Base-by-base conservation (phyloP, 306 rosid species). In the Cucurbita ficifolia region DNA sequence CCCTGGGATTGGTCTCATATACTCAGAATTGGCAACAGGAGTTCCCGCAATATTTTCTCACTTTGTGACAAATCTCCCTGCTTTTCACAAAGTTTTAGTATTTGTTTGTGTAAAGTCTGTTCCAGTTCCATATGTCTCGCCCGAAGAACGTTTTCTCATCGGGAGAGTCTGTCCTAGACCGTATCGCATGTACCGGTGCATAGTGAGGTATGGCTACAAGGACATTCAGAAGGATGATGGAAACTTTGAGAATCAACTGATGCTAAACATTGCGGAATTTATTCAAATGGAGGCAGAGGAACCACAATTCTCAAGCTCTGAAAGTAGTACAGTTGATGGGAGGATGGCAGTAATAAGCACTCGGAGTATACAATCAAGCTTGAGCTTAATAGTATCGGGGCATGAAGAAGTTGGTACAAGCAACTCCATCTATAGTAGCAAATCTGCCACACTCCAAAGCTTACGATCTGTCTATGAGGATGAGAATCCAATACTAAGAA, bases 41-140 rank as follows among this genome's bases (percentile, higher is more conserved):
- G 86, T 91, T 48, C 97, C 97, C 9, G 81, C 96, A 48, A 91
- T 91, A 87, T 91, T 91, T 76, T 88, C 97, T 67, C 97, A 91
- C 85, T 91, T 91, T 61, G 96, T 91, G 13, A 91, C 97, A 55
- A 91, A 91, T 76, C 96, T 91, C 70, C 97, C 97, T 39, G 97
- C 97, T 4, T 91, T 91, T 81, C 97, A 91, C 86, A 84, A 83
- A 7, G 97, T 91, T 62, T 70, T 91, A 61, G 92, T 88, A 71
- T 91, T 91, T 72, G 92, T 91, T 59, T 91, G 97, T 69, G 87
- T 91, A 39, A 91, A 91, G 74, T 91, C 97, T 73, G 97, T 91
- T 39, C 96, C 90, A 29, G 92, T 91, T 75, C 97, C 97, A 7
- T 81, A 85, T 75, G 97, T 91, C 80, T 84, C 92, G 5, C 87